Percentiles rank a stretch among this genome's conserved stretches.
Conservation (phyloP, 257 asterid species). For the Datura wrightii region DNA sequence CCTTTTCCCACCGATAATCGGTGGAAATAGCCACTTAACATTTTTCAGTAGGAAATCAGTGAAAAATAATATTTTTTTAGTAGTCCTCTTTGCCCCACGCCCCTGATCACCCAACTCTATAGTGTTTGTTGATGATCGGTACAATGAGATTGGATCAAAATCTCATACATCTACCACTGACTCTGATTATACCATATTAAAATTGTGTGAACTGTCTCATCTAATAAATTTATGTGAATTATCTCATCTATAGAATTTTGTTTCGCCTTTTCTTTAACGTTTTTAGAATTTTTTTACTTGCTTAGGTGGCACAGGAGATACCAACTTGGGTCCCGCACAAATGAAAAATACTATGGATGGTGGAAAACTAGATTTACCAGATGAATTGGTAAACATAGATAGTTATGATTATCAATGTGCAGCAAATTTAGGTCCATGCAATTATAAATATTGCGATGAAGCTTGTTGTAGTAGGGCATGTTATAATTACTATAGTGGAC, state of each 20-base stretch:
- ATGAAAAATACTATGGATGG: background rate
- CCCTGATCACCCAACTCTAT: no score
- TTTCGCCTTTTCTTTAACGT: background rate
- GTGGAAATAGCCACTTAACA: no score
- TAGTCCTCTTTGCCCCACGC: background rate
- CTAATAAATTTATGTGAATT: background rate
- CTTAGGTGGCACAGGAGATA: conserved; percentile 13
- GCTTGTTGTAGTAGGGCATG: conserved; percentile 7
- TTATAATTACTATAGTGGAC: conserved; percentile 19
- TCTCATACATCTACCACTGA: background rate
- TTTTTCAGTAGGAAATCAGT: no score
- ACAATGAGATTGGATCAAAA: background rate
- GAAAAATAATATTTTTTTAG: no score
- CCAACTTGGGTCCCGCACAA: background rate
- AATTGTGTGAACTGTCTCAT: background rate
- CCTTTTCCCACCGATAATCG: no score
- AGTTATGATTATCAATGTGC: conserved; percentile 25
- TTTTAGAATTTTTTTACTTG: background rate
- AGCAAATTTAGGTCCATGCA: conserved; percentile 31
- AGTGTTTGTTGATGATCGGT: background rate
- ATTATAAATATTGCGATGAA: background rate
- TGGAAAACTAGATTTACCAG: background rate
- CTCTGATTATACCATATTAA: background rate
- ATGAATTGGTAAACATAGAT: background rate
- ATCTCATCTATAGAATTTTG: background rate